phyloP scores from a whole-genome alignment of 495 filamentous ascomycete species.

The Aspergillus taichungensis region DNA sequence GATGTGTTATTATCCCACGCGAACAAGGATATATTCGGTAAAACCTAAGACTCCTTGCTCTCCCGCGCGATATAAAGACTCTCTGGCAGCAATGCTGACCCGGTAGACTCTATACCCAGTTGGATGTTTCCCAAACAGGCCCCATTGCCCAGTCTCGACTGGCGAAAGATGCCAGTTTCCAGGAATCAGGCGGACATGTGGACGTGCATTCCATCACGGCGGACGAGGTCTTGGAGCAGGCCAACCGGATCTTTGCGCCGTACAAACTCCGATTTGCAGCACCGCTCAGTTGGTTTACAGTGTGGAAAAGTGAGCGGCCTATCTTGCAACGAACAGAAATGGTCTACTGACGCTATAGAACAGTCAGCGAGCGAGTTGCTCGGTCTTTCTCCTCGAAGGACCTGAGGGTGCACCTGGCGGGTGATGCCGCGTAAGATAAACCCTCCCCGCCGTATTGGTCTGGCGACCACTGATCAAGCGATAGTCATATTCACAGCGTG shows the following conservation, averaged over 20 bases:
- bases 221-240: slow-evolving; percentile 27
- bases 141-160: too few species aligned
- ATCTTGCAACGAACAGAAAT: too few species aligned
- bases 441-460: too few species aligned
- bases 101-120: slow-evolving; percentile 2
- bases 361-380: slow-evolving; percentile 28
- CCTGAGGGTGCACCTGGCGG: slow-evolving; percentile 22
- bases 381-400: slow-evolving; percentile 24
- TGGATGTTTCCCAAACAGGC: neutral
- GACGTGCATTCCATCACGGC: slow-evolving; percentile 17
- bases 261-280: slow-evolving; percentile 24
- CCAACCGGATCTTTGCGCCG: slow-evolving; percentile 28
- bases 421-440: slow-evolving; percentile 23
- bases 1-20: slow-evolving; percentile 27
- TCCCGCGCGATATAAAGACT: too few species aligned
- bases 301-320: slow-evolving; percentile 28
- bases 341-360: too few species aligned
- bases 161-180: too few species aligned
- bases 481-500: slow-evolving; percentile 23
- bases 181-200: neutral
- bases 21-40: slow-evolving; percentile 29
- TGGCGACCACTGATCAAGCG: too few species aligned
- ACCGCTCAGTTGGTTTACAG: slow-evolving; percentile 29
- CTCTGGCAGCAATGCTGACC: too few species aligned
- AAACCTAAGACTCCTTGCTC: too few species aligned